Base-by-base conservation (phyloP, 2,329 filamentous ascomycete genomes). In the Paracorniculantispora psalliotae region DNA sequence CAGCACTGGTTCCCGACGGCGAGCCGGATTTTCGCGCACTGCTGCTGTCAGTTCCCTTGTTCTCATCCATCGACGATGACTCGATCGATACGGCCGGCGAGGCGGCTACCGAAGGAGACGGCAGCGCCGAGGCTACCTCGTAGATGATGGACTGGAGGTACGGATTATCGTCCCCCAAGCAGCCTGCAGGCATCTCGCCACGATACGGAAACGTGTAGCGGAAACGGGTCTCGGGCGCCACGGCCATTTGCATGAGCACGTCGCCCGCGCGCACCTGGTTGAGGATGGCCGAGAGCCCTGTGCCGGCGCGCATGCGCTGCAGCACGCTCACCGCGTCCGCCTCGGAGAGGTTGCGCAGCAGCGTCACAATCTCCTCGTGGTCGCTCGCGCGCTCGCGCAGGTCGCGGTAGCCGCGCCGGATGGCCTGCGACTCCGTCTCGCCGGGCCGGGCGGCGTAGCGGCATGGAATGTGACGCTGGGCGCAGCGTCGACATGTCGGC, bases 161-260 rank as follows among this genome's bases (percentile, higher is more conserved):
- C 2, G 63, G 62, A 35, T 66, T 67, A n/a, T n/a, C n/a, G 37
- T 64, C 39, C 2, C 17, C 57, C 21, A 62, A 35, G 7, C 57
- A 53, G 2, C 48, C 47, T 4, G 37, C 51, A 0, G 66, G 68
- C 65, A 71, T 68, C 6, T 64, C 52, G 1, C 61, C 17, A 4
- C 52, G 43, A 47, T 75, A 75, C 0, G 74, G 75, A 37, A 78
- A 75, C 47, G 72, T 70, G 44, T 75, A 77, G 43, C 73, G 73
- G 21, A 69, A 68, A 1, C 72, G 65, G 1, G 72, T 67, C 61
- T 78, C 74, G 4, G 75, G 73, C 0, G 64, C 60, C 2, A 76
- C 61, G 0, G 71, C 65, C 56, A 76, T 68, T 58, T 77, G 73
- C 4, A 77, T 60, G 3, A 77, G 61, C 4, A 73, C 30, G 58